phyloP scores from a whole-genome alignment of 2,329 filamentous ascomycete genomes.

The Alternaria conjuncta region DNA sequence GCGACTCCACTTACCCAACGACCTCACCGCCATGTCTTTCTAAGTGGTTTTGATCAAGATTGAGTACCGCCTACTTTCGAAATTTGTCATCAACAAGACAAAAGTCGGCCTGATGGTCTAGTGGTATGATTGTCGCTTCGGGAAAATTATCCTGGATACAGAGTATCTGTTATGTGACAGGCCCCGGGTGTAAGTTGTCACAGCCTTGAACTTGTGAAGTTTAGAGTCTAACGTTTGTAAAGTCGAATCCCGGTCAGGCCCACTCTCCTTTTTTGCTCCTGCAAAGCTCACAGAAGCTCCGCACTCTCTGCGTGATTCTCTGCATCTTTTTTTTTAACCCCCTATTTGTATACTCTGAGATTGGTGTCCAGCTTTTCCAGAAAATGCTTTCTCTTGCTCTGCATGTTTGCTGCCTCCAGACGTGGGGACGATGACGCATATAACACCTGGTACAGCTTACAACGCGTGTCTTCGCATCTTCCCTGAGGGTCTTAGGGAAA shows the following conservation, averaged over 20 bases:
- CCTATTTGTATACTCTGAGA: background rate
- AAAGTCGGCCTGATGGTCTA: conserved; percentile 38
- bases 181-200: conserved; percentile 39
- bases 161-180: conserved; percentile 42
- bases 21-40: background rate
- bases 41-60: background rate
- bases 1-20: background rate
- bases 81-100: conserved; percentile 12
- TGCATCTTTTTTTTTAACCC: background rate
- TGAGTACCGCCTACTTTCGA: background rate
- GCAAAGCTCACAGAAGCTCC: background rate
- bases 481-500: fast-evolving
- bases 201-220: background rate
- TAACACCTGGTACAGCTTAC: background rate
- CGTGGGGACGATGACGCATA: background rate
- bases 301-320: background rate
- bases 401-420: background rate
- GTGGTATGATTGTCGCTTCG: conserved; percentile 45
- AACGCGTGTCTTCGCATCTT: background rate
- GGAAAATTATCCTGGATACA: conserved; percentile 29
- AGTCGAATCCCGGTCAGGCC: conserved; percentile 45
- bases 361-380: background rate
- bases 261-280: conserved; percentile 11
- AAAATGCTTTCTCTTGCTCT: background rate
- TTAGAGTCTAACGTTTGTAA: background rate